Evolutionary conservation across 2,329 filamentous ascomycete species (phyloP), one percentile per base, ranked within the genome.

Genomic region (Blumeria hordei): DNA sequence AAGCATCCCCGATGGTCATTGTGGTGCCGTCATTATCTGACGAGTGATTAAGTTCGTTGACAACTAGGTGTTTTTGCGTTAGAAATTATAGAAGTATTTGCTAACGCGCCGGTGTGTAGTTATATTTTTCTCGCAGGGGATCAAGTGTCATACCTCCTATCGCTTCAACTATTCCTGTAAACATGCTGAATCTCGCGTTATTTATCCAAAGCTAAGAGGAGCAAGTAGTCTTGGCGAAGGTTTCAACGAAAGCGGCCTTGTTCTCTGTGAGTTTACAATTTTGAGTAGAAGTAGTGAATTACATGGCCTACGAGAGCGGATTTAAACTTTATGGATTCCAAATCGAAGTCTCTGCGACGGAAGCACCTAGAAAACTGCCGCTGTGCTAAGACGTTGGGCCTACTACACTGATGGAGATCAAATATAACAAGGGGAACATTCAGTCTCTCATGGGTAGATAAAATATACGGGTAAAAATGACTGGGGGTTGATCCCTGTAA

Each of bases 1-100:
- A 71, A 8, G 76, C 70, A 61, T 88, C 74, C 60, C 78, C 76
- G 68, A 98, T 92, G 60, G 86, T 94, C 64, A 96, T 75, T 45
- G 87, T 92, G 54, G 88, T 94, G 64, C 92, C 90, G 66, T 85
- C 85, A 57, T 85, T 83, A 66, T 80, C 77, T 69, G 94, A 87
- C 69, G 87, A 80, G 63, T 76, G 72, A 70, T 88, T 80, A 64
- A 95, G 80, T 59, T 82, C 76, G 67, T 85, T 81, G 69, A 96
- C 82, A 66, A 84, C 90, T 95, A 68, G 56, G 57, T 52, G 12
- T 34, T 14, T 16, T 34, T 16, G 43, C 8, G 58, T 49, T 45
- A 6, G 41, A 28, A 28, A 28, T 28, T 28, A 16, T 6, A 45
- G 41, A 45, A 45, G 57, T 47, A 54, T 55, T 41, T 54, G 54